Percentiles rank a stretch among this genome's conserved stretches.
phyloP scores from a whole-genome alignment of 2,329 filamentous ascomycete genomes.

The Fusarium pilosicola region DNA sequence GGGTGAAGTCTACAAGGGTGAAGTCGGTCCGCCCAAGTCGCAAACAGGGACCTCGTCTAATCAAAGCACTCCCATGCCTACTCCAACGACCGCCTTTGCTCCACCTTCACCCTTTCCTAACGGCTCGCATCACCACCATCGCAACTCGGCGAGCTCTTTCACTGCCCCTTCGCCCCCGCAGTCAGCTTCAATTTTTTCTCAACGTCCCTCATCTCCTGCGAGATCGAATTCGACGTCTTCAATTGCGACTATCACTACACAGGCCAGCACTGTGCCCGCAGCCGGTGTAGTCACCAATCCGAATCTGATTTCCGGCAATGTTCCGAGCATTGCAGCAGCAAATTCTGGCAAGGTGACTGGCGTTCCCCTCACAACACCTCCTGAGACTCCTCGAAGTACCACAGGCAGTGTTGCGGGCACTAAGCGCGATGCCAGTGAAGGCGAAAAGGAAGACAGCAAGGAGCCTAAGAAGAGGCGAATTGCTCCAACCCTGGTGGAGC shows the following conservation, averaged over 20 bases:
- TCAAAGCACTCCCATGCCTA: conserved; percentile 76
- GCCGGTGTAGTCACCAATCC: conserved; percentile 77
- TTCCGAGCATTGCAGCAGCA: conserved; percentile 80
- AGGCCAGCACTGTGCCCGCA: conserved; percentile 58
- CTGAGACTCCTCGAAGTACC: conserved; percentile 77
- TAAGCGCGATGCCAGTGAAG: conserved; percentile 68
- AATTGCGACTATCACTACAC: conserved; percentile 78
- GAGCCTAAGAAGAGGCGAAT: conserved; percentile 76
- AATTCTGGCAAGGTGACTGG: conserved; percentile 71
- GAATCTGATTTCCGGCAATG: conserved; percentile 78
- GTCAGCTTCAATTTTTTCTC: conserved; percentile 67
- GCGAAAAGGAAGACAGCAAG: conserved; percentile 62
- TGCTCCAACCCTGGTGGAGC: conserved; percentile 70
- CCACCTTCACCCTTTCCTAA: conserved; percentile 68
- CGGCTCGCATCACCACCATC: conserved; percentile 63
- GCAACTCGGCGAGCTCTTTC: conserved; percentile 67
- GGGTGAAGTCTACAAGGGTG: conserved; percentile 74
- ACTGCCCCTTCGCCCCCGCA: conserved; percentile 66
- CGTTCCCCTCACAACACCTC: conserved; percentile 86
- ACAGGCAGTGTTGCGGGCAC: conserved; percentile 51
- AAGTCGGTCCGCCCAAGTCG: conserved; percentile 63
- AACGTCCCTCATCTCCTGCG: conserved; percentile 79
- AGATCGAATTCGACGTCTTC: conserved; percentile 89
- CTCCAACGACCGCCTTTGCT: conserved; percentile 72
- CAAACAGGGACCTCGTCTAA: conserved; percentile 61